phyloP scores from a whole-genome alignment of 1,284 basidiomycete genomes.

The Abortiporus biennis region DNA sequence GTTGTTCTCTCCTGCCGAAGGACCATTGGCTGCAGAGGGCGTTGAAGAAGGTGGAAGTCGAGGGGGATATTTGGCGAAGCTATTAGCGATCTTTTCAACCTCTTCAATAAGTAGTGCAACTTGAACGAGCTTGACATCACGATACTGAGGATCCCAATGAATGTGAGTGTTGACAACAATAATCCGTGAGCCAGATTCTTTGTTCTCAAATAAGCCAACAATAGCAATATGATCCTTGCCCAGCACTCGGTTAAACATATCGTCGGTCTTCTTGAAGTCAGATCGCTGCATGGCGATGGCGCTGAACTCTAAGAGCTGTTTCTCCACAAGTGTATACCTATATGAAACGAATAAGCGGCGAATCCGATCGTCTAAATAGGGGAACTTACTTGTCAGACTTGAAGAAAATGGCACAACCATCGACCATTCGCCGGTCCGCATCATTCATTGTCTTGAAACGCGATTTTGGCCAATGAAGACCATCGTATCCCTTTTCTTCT shows the following conservation, averaged over 20 bases:
- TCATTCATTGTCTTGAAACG: slow-evolving; percentile 92
- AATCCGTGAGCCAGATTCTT: slow-evolving; percentile 79
- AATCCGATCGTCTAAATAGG: background rate
- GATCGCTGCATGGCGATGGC: slow-evolving; percentile 88
- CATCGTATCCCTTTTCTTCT: slow-evolving; percentile 80
- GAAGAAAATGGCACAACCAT: slow-evolving; percentile 98
- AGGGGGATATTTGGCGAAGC: slow-evolving; percentile 83
- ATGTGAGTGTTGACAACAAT: slow-evolving; percentile 92
- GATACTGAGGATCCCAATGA: slow-evolving; percentile 89
- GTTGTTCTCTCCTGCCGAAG: slow-evolving; percentile 25
- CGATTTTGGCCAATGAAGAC: slow-evolving; percentile 92
- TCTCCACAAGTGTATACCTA: slow-evolving; percentile 92
- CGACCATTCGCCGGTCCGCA: slow-evolving; percentile 82
- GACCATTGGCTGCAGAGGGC: slow-evolving; percentile 16
- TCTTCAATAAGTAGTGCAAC: slow-evolving; percentile 91
- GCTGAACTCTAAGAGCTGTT: slow-evolving; percentile 93
- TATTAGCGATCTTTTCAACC: slow-evolving; percentile 82
- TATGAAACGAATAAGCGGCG: slow-evolving; percentile 9
- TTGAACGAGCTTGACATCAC: slow-evolving; percentile 98
- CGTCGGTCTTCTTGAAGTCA: slow-evolving; percentile 98
- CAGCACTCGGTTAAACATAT: slow-evolving; percentile 99
- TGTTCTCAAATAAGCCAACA: slow-evolving; percentile 84
- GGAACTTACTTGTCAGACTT: slow-evolving; percentile 75
- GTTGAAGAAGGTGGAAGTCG: slow-evolving; percentile 36
- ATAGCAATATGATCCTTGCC: slow-evolving; percentile 95